phyloP scores from a whole-genome alignment of 352 stramenopile species.

The Plasmopara muralis region DNA sequence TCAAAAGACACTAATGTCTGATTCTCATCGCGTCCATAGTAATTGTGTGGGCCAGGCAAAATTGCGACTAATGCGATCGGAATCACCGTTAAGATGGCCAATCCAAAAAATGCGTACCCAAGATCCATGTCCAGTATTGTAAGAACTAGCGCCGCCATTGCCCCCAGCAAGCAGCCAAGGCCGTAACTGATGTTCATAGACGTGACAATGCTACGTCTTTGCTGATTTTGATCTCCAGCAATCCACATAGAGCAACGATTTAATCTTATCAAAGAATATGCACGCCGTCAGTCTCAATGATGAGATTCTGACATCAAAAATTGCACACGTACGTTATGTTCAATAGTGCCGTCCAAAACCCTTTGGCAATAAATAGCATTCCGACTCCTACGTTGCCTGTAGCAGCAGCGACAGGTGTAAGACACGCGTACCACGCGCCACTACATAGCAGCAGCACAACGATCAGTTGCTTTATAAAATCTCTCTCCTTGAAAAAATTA shows the following conservation, averaged over 20 bases:
- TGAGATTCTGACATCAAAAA: neutral
- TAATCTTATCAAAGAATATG: constrained; percentile 24
- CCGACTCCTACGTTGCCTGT: constrained; percentile 57
- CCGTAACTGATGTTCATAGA: constrained; percentile 71
- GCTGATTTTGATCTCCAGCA: constrained; percentile 56
- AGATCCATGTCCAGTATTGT: constrained; percentile 44
- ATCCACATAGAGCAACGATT: constrained; percentile 69
- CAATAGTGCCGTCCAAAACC: constrained; percentile 61
- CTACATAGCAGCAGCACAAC: constrained; percentile 49
- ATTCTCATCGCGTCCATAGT: constrained; percentile 50
- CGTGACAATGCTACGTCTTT: constrained; percentile 64
- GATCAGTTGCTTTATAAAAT: constrained; percentile 68
- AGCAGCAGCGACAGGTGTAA: constrained; percentile 47
- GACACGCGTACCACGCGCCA: constrained; percentile 59
- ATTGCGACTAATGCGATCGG: constrained; percentile 36
- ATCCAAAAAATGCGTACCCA: constrained; percentile 48
- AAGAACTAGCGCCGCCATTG: constrained; percentile 41
- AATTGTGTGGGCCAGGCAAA: constrained; percentile 33
- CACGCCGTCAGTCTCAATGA: neutral
- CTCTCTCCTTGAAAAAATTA: constrained; percentile 53
- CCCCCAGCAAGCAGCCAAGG: constrained; percentile 50
- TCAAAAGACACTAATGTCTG: constrained; percentile 61
- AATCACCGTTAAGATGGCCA: constrained; percentile 39
- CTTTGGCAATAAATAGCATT: constrained; percentile 72
- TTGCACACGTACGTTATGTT: constrained; percentile 56